These are phyloP conservation scores for Raphidocelis subcapitata DNA, from an alignment of 139 green algal species.

Conservation along the genomic window DNA sequence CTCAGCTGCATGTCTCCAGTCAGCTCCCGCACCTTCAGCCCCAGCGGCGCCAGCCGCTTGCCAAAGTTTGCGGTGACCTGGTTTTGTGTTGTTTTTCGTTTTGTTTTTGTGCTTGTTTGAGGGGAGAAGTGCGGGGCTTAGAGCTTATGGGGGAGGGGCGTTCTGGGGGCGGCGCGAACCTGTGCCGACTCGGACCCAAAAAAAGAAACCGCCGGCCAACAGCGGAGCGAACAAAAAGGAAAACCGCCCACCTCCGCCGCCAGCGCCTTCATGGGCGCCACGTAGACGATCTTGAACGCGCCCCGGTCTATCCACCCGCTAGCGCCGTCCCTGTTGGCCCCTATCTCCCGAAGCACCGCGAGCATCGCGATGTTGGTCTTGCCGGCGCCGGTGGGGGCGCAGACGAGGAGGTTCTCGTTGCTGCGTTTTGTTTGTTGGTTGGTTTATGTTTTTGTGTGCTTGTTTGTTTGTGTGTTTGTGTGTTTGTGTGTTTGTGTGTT, in stretches of 20 bases:
- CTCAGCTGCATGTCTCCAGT: constrained; percentile 96
- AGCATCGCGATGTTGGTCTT: constrained; percentile 99
- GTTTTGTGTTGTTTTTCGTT: too few relatives aligned
- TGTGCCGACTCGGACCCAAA: too few relatives aligned
- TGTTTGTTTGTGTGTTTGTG: too few relatives aligned
- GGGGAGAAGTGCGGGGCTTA: too few relatives aligned
- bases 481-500: too few relatives aligned
- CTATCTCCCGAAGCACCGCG: constrained; percentile 85
- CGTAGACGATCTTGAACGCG: constrained; percentile 95
- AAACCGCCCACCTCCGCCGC: constrained; percentile 87
- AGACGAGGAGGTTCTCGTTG: constrained; percentile 94
- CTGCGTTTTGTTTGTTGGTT: too few relatives aligned
- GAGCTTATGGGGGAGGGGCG: constrained; percentile 95
- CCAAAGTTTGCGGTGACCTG: constrained; percentile 84
- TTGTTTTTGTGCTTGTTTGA: too few relatives aligned
- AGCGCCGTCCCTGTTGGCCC: constrained; percentile 69
- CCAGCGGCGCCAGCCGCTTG: constrained; percentile 77
- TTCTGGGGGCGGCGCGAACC: constrained; percentile 13
- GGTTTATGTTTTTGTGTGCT: too few relatives aligned
- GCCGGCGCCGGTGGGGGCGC: constrained; percentile 86
- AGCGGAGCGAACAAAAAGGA: too few relatives aligned
- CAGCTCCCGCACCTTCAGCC: constrained; percentile 82
- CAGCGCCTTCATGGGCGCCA: constrained; percentile 98
- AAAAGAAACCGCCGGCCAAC: neutral
- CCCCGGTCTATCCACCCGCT: constrained; percentile 68